phyloP scores from a whole-genome alignment of 768 basidiomycete species.

The Daedalea quercina region DNA sequence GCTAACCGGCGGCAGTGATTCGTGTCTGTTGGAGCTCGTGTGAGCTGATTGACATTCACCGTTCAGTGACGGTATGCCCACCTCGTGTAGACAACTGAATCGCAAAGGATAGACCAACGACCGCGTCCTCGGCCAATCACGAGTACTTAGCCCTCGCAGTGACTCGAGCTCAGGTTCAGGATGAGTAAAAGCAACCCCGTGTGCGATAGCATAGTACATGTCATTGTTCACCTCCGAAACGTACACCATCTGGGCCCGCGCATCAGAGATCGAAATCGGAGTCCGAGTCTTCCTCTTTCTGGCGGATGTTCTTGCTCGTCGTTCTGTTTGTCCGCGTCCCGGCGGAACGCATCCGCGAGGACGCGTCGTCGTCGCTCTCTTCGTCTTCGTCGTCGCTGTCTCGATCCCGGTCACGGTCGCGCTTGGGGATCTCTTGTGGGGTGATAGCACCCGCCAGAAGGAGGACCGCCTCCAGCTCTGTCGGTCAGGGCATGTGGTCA shows the following conservation, averaged over 20 bases:
- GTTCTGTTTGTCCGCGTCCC: conserved; percentile 48
- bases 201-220: background rate
- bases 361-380: conserved; percentile 39
- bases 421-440: conserved; percentile 38
- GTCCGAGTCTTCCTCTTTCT: conserved; percentile 48
- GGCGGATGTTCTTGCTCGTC: conserved; percentile 48
- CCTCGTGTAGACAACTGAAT: too few species aligned
- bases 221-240: background rate
- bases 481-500: background rate
- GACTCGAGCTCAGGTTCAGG: too few species aligned
- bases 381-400: conserved; percentile 42
- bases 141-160: too few species aligned
- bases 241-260: background rate
- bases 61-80: too few species aligned
- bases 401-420: conserved; percentile 9
- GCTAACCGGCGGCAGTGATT: too few species aligned
- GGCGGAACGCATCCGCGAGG: conserved; percentile 51
- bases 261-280: conserved; percentile 60
- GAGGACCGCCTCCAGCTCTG: conserved; percentile 68
- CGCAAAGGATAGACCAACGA: too few species aligned
- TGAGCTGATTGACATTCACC: too few species aligned
- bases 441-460: conserved; percentile 62
- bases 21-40: too few species aligned
- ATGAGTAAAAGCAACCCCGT: too few species aligned
- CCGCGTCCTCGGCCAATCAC: too few species aligned